phyloP scores from a whole-genome alignment of 73 alveolate genomes.

The Tetrahymena thermophila region DNA sequence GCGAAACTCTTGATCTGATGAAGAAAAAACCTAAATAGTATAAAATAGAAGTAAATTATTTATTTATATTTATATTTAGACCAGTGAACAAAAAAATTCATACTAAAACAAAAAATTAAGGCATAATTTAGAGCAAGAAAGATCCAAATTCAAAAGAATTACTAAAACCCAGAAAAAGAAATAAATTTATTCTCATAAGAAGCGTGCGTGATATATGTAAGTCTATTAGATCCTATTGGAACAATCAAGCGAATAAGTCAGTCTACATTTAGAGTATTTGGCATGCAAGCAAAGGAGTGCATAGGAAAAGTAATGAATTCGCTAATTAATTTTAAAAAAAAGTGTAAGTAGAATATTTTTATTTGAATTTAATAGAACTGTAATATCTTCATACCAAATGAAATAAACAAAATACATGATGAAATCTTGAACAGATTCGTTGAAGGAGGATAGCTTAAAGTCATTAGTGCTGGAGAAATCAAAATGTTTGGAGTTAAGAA shows the following conservation, averaged over 20 bases:
- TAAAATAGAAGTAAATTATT: background rate
- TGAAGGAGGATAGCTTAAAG: background rate
- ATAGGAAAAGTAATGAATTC: background rate
- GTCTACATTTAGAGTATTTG: background rate
- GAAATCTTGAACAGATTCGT: background rate
- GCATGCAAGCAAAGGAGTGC: background rate
- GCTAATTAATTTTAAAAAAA: background rate
- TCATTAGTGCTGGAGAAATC: background rate
- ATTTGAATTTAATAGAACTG: background rate
- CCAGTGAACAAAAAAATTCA: background rate
- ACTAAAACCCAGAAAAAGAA: background rate
- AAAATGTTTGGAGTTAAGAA: background rate
- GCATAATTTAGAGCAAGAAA: background rate
- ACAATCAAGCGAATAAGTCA: background rate
- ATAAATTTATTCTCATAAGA: background rate
- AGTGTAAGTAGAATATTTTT: background rate
- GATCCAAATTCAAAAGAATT: background rate
- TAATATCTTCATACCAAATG: background rate
- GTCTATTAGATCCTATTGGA: background rate
- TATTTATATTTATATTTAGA: background rate
- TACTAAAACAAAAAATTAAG: background rate
- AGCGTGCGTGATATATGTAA: background rate
- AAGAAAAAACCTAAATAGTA: background rate
- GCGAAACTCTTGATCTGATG: background rate
- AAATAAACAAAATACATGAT: background rate